A percentile compares a stretch with the other conserved stretches of the same genome.
Conservation (phyloP, 2,329 filamentous ascomycete species). For the Didymosphaeria variabile region DNA sequence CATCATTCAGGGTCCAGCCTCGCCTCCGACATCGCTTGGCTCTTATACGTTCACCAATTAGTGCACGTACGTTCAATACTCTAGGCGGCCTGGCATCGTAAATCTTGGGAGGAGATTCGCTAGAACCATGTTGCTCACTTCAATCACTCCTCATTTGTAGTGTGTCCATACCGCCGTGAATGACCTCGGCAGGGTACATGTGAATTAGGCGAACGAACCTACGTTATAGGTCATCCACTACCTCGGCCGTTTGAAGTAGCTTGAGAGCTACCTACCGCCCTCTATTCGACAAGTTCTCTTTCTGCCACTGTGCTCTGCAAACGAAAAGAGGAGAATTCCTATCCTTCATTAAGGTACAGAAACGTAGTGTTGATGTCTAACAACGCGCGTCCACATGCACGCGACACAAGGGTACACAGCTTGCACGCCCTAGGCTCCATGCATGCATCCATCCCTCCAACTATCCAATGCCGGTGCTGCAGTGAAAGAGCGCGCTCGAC, state of each 20-base stretch:
- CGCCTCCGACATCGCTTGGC: slow-evolving; percentile 11
- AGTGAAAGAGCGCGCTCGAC: slow-evolving; percentile 19
- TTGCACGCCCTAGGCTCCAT: slow-evolving; percentile 16
- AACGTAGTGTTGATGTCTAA: slow-evolving; percentile 14
- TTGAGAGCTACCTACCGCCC: background rate
- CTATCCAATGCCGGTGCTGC: slow-evolving; percentile 30
- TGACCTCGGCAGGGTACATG: background rate
- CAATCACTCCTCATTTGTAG: background rate
- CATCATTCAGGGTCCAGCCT: slow-evolving; percentile 9
- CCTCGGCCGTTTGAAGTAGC: too few species aligned
- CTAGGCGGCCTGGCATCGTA: background rate
- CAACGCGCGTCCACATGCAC: slow-evolving; percentile 4
- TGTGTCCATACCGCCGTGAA: background rate
- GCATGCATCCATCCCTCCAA: slow-evolving; percentile 17
- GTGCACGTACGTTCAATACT: background rate
- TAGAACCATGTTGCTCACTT: background rate
- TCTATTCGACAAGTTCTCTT: background rate
- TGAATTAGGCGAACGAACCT: background rate
- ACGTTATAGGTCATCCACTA: background rate
- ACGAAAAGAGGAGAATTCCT: slow-evolving; percentile 6
- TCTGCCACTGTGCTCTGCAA: background rate
- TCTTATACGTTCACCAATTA: background rate
- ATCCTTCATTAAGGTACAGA: slow-evolving; percentile 14
- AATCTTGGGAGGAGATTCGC: background rate
- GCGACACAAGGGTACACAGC: slow-evolving; percentile 8